phyloP scores from a whole-genome alignment of 2,329 filamentous ascomycete species.

The Clarireedia paspali region DNA sequence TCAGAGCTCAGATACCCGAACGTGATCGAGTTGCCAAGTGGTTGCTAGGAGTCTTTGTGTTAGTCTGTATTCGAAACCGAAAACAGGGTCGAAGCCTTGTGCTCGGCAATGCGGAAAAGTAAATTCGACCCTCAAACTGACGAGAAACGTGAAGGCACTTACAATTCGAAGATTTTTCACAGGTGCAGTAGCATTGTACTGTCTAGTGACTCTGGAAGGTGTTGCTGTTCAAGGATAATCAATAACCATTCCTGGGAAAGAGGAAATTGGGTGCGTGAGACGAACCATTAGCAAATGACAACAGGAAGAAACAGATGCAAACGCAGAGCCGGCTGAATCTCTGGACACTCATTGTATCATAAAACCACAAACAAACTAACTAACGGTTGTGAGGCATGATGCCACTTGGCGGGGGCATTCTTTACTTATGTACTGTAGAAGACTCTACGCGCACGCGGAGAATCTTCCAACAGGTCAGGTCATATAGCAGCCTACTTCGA shows the following conservation, averaged over 20 bases:
- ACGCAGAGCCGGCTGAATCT: neutral
- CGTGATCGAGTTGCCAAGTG: constrained; percentile 34
- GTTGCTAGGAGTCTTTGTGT: constrained; percentile 7
- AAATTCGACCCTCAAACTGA: neutral
- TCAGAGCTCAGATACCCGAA: constrained; percentile 26
- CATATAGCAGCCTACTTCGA: no score
- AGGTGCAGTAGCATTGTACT: neutral
- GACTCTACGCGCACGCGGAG: neutral
- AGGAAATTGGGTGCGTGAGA: neutral
- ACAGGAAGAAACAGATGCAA: neutral
- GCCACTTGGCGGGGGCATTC: neutral
- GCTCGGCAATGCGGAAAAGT: no score
- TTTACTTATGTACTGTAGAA: constrained; percentile 3
- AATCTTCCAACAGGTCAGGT: no score
- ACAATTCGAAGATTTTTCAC: constrained; percentile 1
- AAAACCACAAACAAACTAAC: no score
- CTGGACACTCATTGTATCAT: neutral
- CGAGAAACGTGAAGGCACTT: neutral
- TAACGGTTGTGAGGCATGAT: no score
- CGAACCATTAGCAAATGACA: constrained; percentile 5
- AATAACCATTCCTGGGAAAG: neutral
- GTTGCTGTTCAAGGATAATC: neutral
- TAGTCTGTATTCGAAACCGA: neutral
- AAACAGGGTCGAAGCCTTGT: neutral
- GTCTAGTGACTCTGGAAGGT: neutral